Conservation (phyloP, 2,329 filamentous ascomycete genomes). For the Sclerotinia trifoliorum region DNA sequence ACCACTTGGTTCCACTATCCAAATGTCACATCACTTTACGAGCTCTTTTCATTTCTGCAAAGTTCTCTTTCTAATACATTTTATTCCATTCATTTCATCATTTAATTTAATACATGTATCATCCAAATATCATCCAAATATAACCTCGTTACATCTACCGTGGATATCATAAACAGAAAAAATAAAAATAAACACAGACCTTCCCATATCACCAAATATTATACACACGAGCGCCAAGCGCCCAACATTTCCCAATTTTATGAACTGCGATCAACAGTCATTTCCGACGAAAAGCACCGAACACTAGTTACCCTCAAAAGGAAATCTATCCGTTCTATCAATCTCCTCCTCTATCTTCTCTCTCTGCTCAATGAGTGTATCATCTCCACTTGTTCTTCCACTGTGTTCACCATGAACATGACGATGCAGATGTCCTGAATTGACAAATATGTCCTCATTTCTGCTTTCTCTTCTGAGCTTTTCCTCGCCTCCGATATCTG, state of each 20-base stretch:
- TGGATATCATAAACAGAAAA: constrained; percentile 15
- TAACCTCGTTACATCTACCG: not conserved
- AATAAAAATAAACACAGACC: not conserved
- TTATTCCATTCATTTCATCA: not conserved
- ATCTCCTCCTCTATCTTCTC: constrained; percentile 7
- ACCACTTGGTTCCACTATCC: too few relatives aligned
- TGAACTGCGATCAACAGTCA: not conserved
- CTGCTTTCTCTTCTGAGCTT: constrained; percentile 2
- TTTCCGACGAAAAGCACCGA: not conserved
- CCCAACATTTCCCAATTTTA: not conserved
- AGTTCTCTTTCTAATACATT: too few relatives aligned
- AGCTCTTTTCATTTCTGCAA: too few relatives aligned
- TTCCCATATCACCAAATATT: not conserved
- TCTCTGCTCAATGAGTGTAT: not conserved
- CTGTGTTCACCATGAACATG: not conserved
- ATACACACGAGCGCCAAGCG: constrained; percentile 4
- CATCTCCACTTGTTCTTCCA: constrained; percentile 9
- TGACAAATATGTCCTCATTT: not conserved
- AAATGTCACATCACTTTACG: not conserved
- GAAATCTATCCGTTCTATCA: constrained; percentile 12
- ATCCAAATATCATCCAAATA: not conserved
- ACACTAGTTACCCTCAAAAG: constrained; percentile 5
- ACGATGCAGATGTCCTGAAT: constrained; percentile 1
- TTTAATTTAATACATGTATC: not conserved
- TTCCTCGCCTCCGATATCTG: not conserved